Base-by-base conservation (phyloP, 352 stramenopile genomes). In the Peronospora tabacina region DNA sequence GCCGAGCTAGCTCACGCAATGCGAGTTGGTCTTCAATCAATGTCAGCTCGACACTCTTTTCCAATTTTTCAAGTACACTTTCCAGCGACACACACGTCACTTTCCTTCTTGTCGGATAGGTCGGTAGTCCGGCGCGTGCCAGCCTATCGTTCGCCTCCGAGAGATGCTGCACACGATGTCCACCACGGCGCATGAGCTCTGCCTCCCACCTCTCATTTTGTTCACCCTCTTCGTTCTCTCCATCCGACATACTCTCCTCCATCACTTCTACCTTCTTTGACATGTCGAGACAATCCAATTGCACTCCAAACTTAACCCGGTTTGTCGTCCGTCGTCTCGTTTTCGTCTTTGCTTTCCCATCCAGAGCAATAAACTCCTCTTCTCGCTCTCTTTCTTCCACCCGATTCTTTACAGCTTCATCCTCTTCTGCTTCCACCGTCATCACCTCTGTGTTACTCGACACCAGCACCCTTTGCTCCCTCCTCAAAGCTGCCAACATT, bases 151-250 rank as follows among this genome's bases (percentile, higher is more conserved):
- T 57, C 6, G 44, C 39, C 29, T 46, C 37, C 9, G 48, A 46
- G 11, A 43, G 22, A 0, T 47, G 13, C 5, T 33, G 24, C 0
- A 62, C 29, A 13, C 71, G 59, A 49, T 76, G 75, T 1, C 79
- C 79, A 9, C 76, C 79, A 34, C 79, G 64, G 13, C 79, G 74
- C 73, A 90, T 87, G 7, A 90, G 58, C 35, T 90, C 76, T 58
- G 87, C 76, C 37, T 90, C 79, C 79, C 79, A 90, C 2, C 55
- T 68, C 32, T 55, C 70, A 26, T 39, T 81, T 40, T 85, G 62
- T 19, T 73, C 64, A 22, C 79, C 67, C 6, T 75, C 63, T 22
- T 77, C 72, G 0, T 73, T 70, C 10, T 73, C 47, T 26, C 57
- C 55, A 22, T 30, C 26, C 0, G 68, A 65, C 3, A 69, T 36